Conservation (phyloP, 352 stramenopile genomes). For the Phytophthora pseudosyringae region DNA sequence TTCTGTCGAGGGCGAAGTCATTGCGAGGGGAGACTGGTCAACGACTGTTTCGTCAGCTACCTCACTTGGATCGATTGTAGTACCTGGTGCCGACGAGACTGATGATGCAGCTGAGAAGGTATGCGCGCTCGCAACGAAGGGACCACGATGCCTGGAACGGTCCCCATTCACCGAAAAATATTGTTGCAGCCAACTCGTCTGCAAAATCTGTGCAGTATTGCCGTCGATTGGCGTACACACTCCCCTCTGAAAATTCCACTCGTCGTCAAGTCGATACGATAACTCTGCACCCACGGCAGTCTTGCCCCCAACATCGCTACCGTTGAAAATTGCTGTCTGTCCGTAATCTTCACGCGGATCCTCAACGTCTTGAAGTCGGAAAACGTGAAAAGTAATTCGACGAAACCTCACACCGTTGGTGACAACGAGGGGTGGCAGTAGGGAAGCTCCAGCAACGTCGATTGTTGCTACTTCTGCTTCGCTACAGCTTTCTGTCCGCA, state of each 20-base stretch:
- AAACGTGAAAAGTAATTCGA: conserved; percentile 43
- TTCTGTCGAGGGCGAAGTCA: conserved; percentile 5
- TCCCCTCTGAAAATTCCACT: conserved; percentile 46
- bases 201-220: conserved; percentile 64
- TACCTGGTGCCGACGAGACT: not conserved
- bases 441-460: conserved; percentile 21
- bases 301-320: conserved; percentile 9
- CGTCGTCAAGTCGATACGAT: conserved; percentile 42
- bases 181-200: conserved; percentile 49
- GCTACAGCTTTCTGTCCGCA: conserved; percentile 26
- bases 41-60: not conserved
- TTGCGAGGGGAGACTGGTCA: conserved; percentile 1
- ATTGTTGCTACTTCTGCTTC: conserved; percentile 23
- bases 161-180: conserved; percentile 54
- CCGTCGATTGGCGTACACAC: conserved; percentile 45
- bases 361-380: conserved; percentile 52
- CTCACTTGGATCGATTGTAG: not conserved
- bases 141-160: conserved; percentile 43
- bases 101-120: not conserved
- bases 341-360: conserved; percentile 63
- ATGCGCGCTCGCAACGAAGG: conserved; percentile 23
- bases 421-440: conserved; percentile 17
- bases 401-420: conserved; percentile 25
- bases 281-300: not conserved
- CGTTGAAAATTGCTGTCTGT: conserved; percentile 50